Base-by-base conservation (phyloP, 2,329 filamentous ascomycete species). In the Colletotrichum sidae region DNA sequence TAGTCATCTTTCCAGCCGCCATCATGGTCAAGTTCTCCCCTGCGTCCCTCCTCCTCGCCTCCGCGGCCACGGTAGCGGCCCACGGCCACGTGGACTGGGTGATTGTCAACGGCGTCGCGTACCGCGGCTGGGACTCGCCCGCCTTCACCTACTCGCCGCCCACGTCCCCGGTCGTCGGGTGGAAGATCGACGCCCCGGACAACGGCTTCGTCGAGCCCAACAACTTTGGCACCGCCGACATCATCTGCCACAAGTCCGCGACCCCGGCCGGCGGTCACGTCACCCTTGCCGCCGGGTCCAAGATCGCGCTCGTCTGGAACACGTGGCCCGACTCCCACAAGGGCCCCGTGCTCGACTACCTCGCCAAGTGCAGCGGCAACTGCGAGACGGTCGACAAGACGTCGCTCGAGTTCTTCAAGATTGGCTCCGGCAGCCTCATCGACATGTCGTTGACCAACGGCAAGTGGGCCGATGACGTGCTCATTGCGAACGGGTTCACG, bases 251-350 rank as follows among this genome's bases (percentile, higher is more conserved):
- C 72, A 78, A 78, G 61, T 75, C 70, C 25, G 81, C 79, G 12
- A 78, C 70, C 12, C 77, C 80, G 25, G 82, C 78, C 10, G 67
- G 74, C 46, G 76, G 78, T 57, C 76, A 77, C 13, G 78, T 79
- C 38, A 72, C 72, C 4, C 84, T 91, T 41, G 78, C 81, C 12
- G 90, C 89, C 11, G 90, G 90, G 65, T 79, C 81, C 69, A 80
- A 80, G 10, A 75, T 92, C 68, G 79, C 85, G 67, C 77, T 92
- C 52, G 81, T 87, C 70, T 92, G 89, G 90, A 86, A 82, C 61
- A 79, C 79, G n/a, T 92, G 89, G 90, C 88, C 89, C 12, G 80
- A 84, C 8, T 84, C 81, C 61, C 83, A 92, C 78, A 83, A 89
- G 69, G 87, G 87, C 3, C 87, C 87, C 12, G 82, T 89, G 69